phyloP scores from a whole-genome alignment of 2,329 filamentous ascomycete species.

The Lecanoromycetidae sp. region DNA sequence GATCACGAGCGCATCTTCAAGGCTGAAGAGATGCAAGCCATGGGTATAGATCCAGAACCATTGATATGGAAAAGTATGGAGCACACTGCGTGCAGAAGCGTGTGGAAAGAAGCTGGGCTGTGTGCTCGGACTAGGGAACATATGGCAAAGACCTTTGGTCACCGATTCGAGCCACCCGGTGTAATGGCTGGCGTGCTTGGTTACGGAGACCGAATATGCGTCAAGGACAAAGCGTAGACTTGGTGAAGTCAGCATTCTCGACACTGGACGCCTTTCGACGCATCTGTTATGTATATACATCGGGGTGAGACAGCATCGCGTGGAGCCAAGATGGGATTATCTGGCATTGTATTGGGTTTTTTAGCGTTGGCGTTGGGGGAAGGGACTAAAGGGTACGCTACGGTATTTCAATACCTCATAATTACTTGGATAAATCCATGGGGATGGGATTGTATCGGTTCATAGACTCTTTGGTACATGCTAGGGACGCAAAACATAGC shows the following conservation, averaged over 20 bases:
- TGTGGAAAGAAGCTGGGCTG: slow-evolving; percentile 10
- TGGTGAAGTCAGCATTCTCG: background rate
- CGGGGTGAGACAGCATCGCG: background rate
- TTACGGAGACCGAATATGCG: slow-evolving; percentile 11
- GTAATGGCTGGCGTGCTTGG: slow-evolving; percentile 1
- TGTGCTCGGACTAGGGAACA: slow-evolving; percentile 11
- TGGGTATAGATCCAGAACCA: slow-evolving; percentile 15
- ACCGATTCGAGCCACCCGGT: slow-evolving; percentile 26
- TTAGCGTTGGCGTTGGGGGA: slow-evolving; percentile 7
- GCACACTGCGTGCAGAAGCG: slow-evolving; percentile 14
- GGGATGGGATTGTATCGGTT: background rate
- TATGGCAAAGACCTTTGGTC: slow-evolving; percentile 13
- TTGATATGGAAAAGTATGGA: slow-evolving; percentile 16
- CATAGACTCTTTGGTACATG: background rate
- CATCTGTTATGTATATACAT: background rate
- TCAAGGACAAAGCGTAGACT: background rate
- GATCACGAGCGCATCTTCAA: slow-evolving; percentile 11
- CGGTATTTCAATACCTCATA: background rate
- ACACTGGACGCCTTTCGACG: background rate
- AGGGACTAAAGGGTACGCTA: background rate
- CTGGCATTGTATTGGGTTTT: background rate
- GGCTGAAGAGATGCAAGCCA: slow-evolving; percentile 8
- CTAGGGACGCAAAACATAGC: background rate
- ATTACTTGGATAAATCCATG: slow-evolving; percentile 1
- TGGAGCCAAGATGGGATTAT: background rate